These are phyloP conservation scores for Chimonanthus praecox DNA, from an alignment of 164 flowering plant genomes.

Conservation along the genomic window DNA sequence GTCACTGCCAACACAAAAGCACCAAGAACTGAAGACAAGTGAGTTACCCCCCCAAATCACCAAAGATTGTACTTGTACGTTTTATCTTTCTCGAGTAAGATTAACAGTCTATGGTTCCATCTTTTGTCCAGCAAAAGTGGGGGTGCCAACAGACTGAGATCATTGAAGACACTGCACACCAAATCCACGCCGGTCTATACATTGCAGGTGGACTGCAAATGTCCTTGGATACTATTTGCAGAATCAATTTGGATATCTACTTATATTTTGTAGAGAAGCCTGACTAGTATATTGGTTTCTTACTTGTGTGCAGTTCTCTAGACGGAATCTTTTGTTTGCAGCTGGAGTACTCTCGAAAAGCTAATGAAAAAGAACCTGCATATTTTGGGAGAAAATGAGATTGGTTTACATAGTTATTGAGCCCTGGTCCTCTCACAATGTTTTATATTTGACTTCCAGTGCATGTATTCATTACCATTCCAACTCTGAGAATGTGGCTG, in stretches of 20 bases:
- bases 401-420: too few relatives aligned
- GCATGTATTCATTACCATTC: too few relatives aligned
- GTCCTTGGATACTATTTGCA: neutral
- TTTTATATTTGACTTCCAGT: too few relatives aligned
- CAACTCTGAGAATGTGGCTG: too few relatives aligned
- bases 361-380: neutral
- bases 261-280: neutral
- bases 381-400: neutral
- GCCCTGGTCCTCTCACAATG: too few relatives aligned
- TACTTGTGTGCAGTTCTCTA: constrained; percentile 26
- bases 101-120: neutral
- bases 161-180: constrained; percentile 72
- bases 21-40: constrained; percentile 67
- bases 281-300: neutral
- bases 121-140: constrained; percentile 48
- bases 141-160: constrained; percentile 70
- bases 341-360: constrained; percentile 32
- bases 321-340: constrained; percentile 36
- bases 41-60: constrained; percentile 20
- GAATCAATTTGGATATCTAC: neutral
- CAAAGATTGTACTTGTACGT: neutral
- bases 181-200: constrained; percentile 78
- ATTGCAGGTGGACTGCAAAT: constrained; percentile 43
- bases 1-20: constrained; percentile 70
- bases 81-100: neutral